Conservation (phyloP, 768 basidiomycete species). For the Auricularia auricula-judae region DNA sequence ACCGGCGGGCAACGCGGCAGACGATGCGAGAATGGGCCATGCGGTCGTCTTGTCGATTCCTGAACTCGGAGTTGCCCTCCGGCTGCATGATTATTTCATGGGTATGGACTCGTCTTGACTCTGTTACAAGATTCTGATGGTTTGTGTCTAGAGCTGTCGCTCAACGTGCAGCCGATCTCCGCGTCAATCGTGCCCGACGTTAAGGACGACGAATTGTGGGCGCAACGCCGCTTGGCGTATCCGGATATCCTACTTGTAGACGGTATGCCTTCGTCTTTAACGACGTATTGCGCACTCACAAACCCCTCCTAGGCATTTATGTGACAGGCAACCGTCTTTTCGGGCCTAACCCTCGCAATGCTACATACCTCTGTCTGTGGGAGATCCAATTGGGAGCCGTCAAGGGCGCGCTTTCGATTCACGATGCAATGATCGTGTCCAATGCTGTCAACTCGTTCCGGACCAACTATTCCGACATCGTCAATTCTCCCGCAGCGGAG, state of each 20-base stretch:
- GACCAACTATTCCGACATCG: slow-evolving; percentile 58
- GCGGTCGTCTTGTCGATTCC: slow-evolving; percentile 50
- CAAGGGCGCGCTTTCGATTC: slow-evolving; percentile 43
- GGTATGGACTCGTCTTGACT: slow-evolving; percentile 33
- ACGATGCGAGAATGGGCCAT: slow-evolving; percentile 35
- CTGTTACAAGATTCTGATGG: not conserved
- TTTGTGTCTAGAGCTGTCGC: slow-evolving; percentile 51
- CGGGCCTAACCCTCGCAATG: slow-evolving; percentile 73
- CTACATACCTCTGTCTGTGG: slow-evolving; percentile 91
- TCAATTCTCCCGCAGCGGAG: slow-evolving; percentile 71
- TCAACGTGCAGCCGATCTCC: slow-evolving; percentile 56
- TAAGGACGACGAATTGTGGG: slow-evolving; percentile 18
- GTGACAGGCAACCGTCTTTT: slow-evolving; percentile 80
- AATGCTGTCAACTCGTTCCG: slow-evolving; percentile 49
- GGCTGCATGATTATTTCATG: slow-evolving; percentile 83
- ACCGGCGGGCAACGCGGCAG: not conserved
- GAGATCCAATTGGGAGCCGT: slow-evolving; percentile 65
- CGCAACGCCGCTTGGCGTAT: slow-evolving; percentile 9
- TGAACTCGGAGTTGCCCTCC: slow-evolving; percentile 61
- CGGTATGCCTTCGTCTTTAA: slow-evolving; percentile 20
- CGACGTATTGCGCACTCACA: not conserved
- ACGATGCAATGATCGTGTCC: slow-evolving; percentile 38
- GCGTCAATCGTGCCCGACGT: slow-evolving; percentile 36
- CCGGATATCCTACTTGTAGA: slow-evolving; percentile 37
- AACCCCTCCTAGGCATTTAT: slow-evolving; percentile 45